Percentiles rank a stretch among this genome's conserved stretches.
Conservation (phyloP, 2,329 filamentous ascomycete species). For the Pseudogymnoascus sp. region DNA sequence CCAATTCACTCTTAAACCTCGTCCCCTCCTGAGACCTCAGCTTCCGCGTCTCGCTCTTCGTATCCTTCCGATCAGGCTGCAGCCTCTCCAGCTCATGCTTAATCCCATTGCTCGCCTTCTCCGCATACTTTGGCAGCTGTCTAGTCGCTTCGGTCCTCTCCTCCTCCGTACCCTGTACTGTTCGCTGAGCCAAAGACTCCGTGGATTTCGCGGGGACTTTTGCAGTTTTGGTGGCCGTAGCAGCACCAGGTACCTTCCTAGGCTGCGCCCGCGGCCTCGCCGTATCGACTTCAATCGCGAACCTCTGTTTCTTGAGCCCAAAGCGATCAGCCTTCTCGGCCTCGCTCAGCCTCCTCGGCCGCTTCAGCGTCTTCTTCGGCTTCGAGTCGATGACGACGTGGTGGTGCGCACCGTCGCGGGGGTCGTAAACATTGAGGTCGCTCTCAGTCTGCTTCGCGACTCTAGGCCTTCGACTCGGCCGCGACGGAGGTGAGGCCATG, state of each 20-base stretch:
- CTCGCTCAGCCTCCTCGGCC: not conserved
- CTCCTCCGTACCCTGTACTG: not conserved
- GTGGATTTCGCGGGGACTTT: not conserved
- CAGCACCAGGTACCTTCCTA: not conserved
- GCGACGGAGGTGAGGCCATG: not conserved
- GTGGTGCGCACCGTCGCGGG: not conserved
- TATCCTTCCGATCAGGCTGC: constrained; percentile 34
- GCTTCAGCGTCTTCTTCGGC: constrained; percentile 1
- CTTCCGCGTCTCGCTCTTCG: constrained; percentile 59
- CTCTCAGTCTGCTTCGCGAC: not conserved
- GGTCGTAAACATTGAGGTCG: not conserved
- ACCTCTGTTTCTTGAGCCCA: not conserved
- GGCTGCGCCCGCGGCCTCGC: not conserved
- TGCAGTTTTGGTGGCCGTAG: not conserved
- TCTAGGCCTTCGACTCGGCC: constrained; percentile 3
- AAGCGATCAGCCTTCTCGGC: not conserved
- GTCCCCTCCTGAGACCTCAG: constrained; percentile 79
- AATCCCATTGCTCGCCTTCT: constrained; percentile 53
- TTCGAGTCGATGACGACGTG: not conserved
- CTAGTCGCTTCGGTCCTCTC: not conserved
- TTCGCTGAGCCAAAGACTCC: constrained; percentile 21
- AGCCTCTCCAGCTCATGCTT: constrained; percentile 51
- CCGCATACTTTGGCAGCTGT: constrained; percentile 37
- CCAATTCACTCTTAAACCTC: constrained; percentile 83
- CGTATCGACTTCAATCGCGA: not conserved